phyloP scores from a whole-genome alignment of 225 moss, liverwort and hornwort species.

The Polytrichum formosum region DNA sequence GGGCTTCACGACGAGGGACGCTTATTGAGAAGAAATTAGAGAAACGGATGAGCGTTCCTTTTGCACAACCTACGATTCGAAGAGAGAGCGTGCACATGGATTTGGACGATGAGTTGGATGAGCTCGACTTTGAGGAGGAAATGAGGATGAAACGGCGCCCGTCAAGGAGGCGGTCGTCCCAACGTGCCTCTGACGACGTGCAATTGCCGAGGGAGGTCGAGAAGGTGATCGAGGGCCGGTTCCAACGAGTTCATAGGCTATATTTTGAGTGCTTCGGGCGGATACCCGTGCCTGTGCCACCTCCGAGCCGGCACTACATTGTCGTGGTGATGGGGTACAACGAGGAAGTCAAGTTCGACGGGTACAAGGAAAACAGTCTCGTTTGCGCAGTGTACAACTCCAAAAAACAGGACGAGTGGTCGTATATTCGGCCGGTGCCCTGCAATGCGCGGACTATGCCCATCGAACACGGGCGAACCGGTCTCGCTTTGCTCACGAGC shows the following conservation, averaged over 20 bases:
- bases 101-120: constrained; percentile 36
- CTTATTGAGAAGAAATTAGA: background rate
- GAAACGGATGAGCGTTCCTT: background rate
- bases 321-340: constrained; percentile 24
- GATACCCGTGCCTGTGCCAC: background rate
- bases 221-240: constrained; percentile 23
- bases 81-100: constrained; percentile 22
- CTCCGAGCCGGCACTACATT: constrained; percentile 28
- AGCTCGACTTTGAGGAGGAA: constrained; percentile 10
- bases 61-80: background rate
- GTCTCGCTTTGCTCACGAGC: constrained; percentile 32
- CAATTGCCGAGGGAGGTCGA: constrained; percentile 11
- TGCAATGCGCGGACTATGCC: constrained; percentile 31
- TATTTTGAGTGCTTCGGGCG: constrained; percentile 40
- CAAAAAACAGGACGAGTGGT: constrained; percentile 37
- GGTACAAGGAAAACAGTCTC: constrained; percentile 14
- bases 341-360: constrained; percentile 30
- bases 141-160: background rate
- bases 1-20: constrained; percentile 5
- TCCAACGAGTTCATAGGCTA: constrained; percentile 31
- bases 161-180: background rate
- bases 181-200: constrained; percentile 4
- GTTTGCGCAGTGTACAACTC: constrained; percentile 38
- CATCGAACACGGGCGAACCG: constrained; percentile 15
- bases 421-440: constrained; percentile 22